Conservation (phyloP, 2,329 filamentous ascomycete species). For the Scedosporium boydii region DNA sequence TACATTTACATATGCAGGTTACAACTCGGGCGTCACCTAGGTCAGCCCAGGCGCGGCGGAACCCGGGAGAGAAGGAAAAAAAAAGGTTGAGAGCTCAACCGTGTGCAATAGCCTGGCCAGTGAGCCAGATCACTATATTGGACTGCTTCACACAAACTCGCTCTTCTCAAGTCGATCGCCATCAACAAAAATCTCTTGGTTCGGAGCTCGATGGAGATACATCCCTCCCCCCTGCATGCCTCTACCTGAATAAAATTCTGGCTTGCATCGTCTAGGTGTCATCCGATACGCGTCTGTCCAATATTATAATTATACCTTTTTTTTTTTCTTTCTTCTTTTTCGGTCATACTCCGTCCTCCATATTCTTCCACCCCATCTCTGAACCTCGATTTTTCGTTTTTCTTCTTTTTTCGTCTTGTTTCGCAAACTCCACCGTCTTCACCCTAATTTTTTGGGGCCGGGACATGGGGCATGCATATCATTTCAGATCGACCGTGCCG, state of each 20-base stretch:
- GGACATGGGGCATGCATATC: constrained; percentile 4
- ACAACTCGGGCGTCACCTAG: not conserved
- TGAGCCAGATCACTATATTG: too few relatives aligned
- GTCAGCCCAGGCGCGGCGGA: not conserved
- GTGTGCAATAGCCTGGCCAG: too few relatives aligned
- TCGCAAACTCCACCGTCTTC: not conserved
- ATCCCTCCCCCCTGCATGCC: not conserved
- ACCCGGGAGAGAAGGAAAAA: not conserved
- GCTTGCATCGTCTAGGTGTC: not conserved
- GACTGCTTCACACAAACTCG: too few relatives aligned
- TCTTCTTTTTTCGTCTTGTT: not conserved
- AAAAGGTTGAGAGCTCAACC: too few relatives aligned
- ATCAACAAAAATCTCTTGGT: not conserved
- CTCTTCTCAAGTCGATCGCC: too few relatives aligned
- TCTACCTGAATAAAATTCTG: not conserved
- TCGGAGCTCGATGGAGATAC: not conserved
- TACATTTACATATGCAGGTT: not conserved
- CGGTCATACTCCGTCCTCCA: too few relatives aligned
- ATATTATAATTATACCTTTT: too few relatives aligned
- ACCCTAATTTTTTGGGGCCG: not conserved
- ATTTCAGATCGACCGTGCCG: constrained; percentile 6
- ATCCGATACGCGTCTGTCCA: not conserved
- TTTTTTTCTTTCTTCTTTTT: too few relatives aligned
- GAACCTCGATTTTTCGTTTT: not conserved
- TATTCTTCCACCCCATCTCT: not conserved